Base-by-base conservation (phyloP, 768 basidiomycete genomes). In the Serendipita vermifera region DNA sequence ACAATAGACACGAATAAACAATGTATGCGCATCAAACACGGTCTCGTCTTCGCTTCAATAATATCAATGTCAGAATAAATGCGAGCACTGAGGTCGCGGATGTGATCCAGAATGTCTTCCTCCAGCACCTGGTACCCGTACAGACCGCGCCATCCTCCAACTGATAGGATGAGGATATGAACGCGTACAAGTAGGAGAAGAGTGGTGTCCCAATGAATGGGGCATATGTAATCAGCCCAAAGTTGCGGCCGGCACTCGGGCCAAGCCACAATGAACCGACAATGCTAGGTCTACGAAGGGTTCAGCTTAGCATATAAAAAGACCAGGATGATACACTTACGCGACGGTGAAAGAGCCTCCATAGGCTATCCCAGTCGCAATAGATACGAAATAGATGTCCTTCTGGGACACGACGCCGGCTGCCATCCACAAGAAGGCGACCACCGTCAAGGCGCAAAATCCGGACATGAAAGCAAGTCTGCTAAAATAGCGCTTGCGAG, bases 141-240 rank as follows among this genome's bases (percentile, higher is more conserved):
- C 87, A 88, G 2, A 79, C 66, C 24, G 33, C 39, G 33, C 56
- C 61, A 22, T 65, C 71, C 0, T 63, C 61, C n/a, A 64, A 69
- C 6, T 76, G 71, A 58, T 80, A 77, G 2, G 73, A 67, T 3
- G 74, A 75, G 4, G 82, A 76, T 43, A 86, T 64, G 60, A 82
- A 79, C 13, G 87, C 87, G 59, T 87, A 90, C 0, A 89, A 64
- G 65, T 85, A 88, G 2, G 87, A 87, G 65, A 87, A 88, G 0
- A 79, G 33, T 1, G 85, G 78, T 0, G 85, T 87, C 3, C 85
- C 87, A 24, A 80, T 66, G 66, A 88, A 84, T 3, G 85, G 82
- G 0, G 86, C 80, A 61, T 85, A 87, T 46, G 82, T 79, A 56
- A 87, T 63, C 33, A 86, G 67, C 24, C 86, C 85, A 55, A 61